Percentiles rank a stretch among this genome's conserved stretches.
These are phyloP conservation scores for Mortierella sp. DNA, from an alignment of 371 early-diverging fungal genomes.

Conservation along the genomic window DNA sequence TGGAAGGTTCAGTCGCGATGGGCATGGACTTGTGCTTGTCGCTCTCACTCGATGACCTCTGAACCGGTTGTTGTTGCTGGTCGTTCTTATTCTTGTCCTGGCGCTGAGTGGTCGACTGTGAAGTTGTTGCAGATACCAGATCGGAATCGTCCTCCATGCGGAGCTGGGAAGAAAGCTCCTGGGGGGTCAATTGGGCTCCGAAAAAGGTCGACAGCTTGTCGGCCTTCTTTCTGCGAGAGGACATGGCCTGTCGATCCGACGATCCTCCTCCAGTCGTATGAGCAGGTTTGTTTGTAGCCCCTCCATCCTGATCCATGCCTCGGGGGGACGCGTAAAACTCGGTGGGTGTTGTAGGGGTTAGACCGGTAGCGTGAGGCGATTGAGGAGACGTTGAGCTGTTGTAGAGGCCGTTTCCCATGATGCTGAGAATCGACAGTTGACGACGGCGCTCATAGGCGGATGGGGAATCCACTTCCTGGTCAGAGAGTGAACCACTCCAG, in stretches of 20 bases:
- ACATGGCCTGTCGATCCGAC: constrained; percentile 36
- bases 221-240: constrained; percentile 48
- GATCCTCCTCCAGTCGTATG: neutral
- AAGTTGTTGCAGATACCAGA: neutral
- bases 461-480: constrained; percentile 34
- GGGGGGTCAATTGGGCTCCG: constrained; percentile 43
- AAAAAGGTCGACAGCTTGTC: constrained; percentile 57
- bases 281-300: neutral
- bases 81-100: neutral
- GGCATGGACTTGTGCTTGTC: constrained; percentile 3
- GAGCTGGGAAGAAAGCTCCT: constrained; percentile 45
- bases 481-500: constrained; percentile 55
- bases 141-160: constrained; percentile 33
- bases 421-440: constrained; percentile 37
- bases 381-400: neutral
- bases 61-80: neutral
- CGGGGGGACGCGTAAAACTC: neutral
- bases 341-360: constrained; percentile 35
- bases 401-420: constrained; percentile 13
- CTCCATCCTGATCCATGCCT: neutral
- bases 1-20: constrained; percentile 3
- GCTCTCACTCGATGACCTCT: constrained; percentile 10
- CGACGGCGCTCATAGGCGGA: constrained; percentile 30
- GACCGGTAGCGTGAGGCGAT: neutral
- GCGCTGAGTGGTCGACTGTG: neutral